Base-by-base conservation (phyloP, 2,329 filamentous ascomycete species). In the Neocucurbitaria cava region DNA sequence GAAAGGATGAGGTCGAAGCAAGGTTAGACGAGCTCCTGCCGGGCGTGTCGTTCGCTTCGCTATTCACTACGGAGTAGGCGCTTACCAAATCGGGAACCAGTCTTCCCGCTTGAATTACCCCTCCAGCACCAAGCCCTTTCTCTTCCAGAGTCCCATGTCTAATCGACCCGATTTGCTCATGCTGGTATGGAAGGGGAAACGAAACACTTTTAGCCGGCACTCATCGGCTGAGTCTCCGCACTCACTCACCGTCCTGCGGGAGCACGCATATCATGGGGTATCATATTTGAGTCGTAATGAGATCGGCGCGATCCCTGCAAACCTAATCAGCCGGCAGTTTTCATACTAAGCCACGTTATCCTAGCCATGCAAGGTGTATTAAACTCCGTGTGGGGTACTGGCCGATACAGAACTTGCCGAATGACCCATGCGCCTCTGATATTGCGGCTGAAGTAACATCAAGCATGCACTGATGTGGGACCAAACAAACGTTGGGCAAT, bases 1-100 rank as follows among this genome's bases (percentile, higher is more conserved):
- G 26, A 15, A 52, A 15, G 33, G 49, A n/a, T 64, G 61, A 64
- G 35, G 61, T 62, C 49, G 50, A 53, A 59, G 53, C 54, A 64
- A 64, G 51, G 59, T 57, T 57, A 47, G 24, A 23, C 43, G 31
- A 42, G 35, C 33, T 15, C 44, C 48, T 51, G 48, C 50, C 45
- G 43, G 52, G 50, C 58, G 47, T 39, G 40, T 26, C 38, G 31
- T 36, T 44, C 38, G 36, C 39, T 44, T 54, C 42, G 31, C 44
- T 28, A 30, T 24, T 46, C 23, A 51, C 54, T 59, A 53, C 49
- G 62, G 60, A 63, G 62, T 57, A 59, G 57, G 56, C 55, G 44
- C 56, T 49, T 47, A 49, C 39, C 38, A 31, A 21, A 33, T 28
- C 11, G 15, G 7, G 40, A 23, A 17, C 30, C 33, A 23, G 23